Evolutionary conservation across 768 basidiomycete species (phyloP).

Genomic region (Trametes cubensis): DNA sequence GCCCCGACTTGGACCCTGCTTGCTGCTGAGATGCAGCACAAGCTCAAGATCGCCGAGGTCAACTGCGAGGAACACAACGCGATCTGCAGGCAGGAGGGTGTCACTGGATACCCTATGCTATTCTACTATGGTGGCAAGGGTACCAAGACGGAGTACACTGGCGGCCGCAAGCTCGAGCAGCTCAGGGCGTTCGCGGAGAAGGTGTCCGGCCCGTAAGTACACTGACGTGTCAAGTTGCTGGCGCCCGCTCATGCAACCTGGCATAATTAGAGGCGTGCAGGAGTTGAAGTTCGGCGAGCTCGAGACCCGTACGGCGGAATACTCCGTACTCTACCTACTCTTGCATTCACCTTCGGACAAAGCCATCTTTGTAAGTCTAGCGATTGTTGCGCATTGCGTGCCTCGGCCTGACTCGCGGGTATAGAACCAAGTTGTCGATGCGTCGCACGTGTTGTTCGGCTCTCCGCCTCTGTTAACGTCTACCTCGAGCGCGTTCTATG

Average conservation of each 20-base stretch:
- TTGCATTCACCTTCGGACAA: constrained; percentile 45
- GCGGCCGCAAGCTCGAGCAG: constrained; percentile 69
- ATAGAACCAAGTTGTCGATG: constrained; percentile 58
- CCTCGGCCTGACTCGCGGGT: neutral
- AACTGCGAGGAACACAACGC: constrained; percentile 80
- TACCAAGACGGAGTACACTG: constrained; percentile 73
- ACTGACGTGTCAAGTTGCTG: neutral
- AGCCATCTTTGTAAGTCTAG: constrained; percentile 37
- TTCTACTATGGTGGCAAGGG: constrained; percentile 59
- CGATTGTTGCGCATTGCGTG: neutral
- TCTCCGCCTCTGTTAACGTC: constrained; percentile 52
- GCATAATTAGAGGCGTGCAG: constrained; percentile 40
- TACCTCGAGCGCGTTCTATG: constrained; percentile 37
- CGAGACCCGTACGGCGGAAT: constrained; percentile 43
- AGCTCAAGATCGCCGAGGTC: constrained; percentile 80
- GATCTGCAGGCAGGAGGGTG: constrained; percentile 65
- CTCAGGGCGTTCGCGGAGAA: constrained; percentile 76
- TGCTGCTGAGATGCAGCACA: constrained; percentile 67
- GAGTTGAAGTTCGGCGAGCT: constrained; percentile 48
- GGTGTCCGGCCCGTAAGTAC: constrained; percentile 68
- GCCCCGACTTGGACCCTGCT: constrained; percentile 82
- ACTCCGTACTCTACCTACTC: constrained; percentile 63
- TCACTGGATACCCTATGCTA: constrained; percentile 85
- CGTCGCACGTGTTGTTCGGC: constrained; percentile 53
- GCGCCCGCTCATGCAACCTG: neutral